Conservation (phyloP, 768 basidiomycete species). For the Rickenella mellea region DNA sequence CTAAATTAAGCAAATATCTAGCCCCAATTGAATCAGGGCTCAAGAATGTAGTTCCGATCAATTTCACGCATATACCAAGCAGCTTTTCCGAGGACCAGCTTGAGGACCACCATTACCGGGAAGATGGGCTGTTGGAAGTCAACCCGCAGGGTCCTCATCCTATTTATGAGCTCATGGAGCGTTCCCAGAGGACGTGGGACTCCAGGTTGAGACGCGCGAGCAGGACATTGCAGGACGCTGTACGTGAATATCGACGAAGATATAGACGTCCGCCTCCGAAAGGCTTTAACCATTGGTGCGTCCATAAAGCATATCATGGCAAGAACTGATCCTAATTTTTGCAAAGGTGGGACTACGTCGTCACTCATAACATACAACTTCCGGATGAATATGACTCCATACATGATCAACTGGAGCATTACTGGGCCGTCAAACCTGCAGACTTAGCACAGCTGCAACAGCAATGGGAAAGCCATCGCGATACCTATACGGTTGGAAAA, state of each 20-base stretch:
- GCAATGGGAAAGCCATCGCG: slow-evolving; percentile 11
- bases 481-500: slow-evolving; percentile 19
- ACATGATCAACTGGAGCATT: slow-evolving; percentile 24
- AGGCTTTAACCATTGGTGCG: slow-evolving; percentile 35
- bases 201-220: slow-evolving; percentile 24
- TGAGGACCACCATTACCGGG: slow-evolving; percentile 18
- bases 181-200: slow-evolving; percentile 28
- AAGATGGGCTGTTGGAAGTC: slow-evolving; percentile 23
- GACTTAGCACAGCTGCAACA: slow-evolving; percentile 13
- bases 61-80: too few species aligned
- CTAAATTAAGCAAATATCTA: too few species aligned
- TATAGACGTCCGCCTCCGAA: slow-evolving; percentile 26
- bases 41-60: too few species aligned
- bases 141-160: slow-evolving; percentile 30
- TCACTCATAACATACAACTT: slow-evolving; percentile 27
- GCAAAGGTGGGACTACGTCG: slow-evolving; percentile 32
- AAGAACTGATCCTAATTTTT: neutral
- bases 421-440: slow-evolving; percentile 25
- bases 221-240: slow-evolving; percentile 25
- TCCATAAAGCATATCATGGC: neutral
- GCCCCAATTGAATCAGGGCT: too few species aligned
- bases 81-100: too few species aligned
- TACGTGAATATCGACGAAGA: slow-evolving; percentile 26
- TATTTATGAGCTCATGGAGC: slow-evolving; percentile 30
- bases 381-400: slow-evolving; percentile 42